Evolutionary conservation across 2,329 filamentous ascomycete species (phyloP).

Genomic region (Fusarium sp.): DNA sequence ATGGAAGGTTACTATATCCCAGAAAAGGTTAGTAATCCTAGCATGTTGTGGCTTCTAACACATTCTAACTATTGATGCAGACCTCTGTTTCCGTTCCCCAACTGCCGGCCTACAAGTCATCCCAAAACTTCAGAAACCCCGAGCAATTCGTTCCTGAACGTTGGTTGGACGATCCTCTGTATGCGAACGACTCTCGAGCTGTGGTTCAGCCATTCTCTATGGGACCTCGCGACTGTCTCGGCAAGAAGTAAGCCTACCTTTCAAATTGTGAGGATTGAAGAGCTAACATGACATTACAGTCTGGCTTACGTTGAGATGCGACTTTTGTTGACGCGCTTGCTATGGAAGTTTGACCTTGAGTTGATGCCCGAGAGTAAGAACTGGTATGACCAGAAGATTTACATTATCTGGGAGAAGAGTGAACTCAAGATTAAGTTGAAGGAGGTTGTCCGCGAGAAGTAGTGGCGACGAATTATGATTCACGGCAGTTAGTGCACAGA

Average conservation of each 20-base stretch:
- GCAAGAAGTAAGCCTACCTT: background rate
- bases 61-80: background rate
- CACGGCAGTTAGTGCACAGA: background rate
- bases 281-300: background rate
- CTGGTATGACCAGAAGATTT: conserved; percentile 4
- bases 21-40: background rate
- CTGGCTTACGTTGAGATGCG: conserved; percentile 16
- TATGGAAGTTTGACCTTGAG: conserved; percentile 18
- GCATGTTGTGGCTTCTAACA: accelerated
- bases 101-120: background rate
- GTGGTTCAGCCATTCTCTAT: background rate
- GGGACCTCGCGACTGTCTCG: conserved; percentile 8
- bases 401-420: background rate
- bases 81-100: background rate
- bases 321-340: conserved; percentile 1
- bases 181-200: background rate
- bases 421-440: background rate
- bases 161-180: background rate
- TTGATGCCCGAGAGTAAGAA: background rate
- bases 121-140: background rate
- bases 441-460: background rate
- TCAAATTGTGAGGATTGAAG: accelerated
- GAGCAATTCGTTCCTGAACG: conserved; percentile 7
- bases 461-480: background rate
- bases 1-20: conserved; percentile 10